Evolutionary conservation across 371 early-diverging fungal genomes (phyloP).

Genomic region (Choanephora cucurbitarum): DNA sequence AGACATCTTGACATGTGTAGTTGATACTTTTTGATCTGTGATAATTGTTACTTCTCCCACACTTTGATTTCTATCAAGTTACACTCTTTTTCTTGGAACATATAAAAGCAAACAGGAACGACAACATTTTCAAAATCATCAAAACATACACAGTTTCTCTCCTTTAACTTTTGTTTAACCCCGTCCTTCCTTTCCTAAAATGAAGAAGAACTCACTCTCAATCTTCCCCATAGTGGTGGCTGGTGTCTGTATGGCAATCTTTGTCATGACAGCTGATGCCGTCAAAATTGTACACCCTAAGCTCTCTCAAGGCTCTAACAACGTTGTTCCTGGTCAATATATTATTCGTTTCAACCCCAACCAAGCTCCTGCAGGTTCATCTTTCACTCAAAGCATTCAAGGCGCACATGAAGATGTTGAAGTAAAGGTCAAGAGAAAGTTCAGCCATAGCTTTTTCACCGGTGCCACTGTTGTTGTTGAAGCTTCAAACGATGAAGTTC

Average conservation of each 20-base stretch:
- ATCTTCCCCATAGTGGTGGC: conserved; percentile 30
- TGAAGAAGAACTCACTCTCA: conserved; percentile 28
- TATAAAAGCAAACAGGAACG: background rate
- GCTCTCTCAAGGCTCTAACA: conserved; percentile 11
- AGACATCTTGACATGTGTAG: background rate
- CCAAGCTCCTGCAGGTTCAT: conserved; percentile 6
- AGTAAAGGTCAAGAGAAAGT: conserved; percentile 28
- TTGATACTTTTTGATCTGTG: background rate
- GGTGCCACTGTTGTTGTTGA: conserved; percentile 37
- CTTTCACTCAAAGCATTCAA: conserved; percentile 24
- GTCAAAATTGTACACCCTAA: conserved; percentile 30
- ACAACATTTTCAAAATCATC: background rate
- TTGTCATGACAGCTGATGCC: conserved; percentile 24
- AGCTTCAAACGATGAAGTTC: conserved; percentile 13
- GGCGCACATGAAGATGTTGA: conserved; percentile 25
- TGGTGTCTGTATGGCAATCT: conserved; percentile 30
- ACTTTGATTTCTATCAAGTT: background rate
- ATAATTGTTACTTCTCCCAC: background rate
- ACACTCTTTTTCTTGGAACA: background rate
- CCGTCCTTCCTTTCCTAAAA: conserved; percentile 10
- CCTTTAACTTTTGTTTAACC: background rate
- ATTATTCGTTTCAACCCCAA: conserved; percentile 32
- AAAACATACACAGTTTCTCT: background rate
- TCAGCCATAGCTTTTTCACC: conserved; percentile 35
- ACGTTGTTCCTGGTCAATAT: conserved; percentile 37